Percentiles rank a stretch among this genome's conserved stretches.
Conservation (phyloP, 2,329 filamentous ascomycete species). For the Botryotinia globosa region DNA sequence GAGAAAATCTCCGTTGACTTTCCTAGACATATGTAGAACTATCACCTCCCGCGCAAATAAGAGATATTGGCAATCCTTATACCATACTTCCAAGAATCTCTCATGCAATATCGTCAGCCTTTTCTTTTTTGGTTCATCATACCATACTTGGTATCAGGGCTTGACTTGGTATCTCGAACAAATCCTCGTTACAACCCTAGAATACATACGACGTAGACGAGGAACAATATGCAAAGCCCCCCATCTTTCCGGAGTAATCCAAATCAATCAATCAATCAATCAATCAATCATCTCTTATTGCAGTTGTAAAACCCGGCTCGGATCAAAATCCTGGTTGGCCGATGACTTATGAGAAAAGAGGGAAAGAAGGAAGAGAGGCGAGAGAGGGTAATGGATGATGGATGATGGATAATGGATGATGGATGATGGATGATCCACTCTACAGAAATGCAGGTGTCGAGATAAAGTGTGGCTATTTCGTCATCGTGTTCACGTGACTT, state of each 20-base stretch:
- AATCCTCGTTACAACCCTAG: not conserved
- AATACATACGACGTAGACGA: not conserved
- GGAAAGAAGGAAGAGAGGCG: not conserved
- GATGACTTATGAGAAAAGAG: not conserved
- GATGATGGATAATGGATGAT: no score
- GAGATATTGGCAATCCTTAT: not conserved
- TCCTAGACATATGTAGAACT: not conserved
- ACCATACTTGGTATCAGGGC: not conserved
- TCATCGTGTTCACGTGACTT: not conserved
- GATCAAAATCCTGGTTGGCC: not conserved
- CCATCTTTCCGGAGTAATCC: not conserved
- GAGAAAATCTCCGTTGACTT: not conserved
- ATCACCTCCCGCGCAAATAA: not conserved
- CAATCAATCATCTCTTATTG: not conserved
- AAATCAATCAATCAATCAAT: not conserved
- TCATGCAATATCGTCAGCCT: not conserved
- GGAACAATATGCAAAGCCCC: not conserved
- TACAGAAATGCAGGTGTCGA: not conserved
- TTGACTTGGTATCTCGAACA: not conserved
- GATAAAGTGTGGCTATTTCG: slow-evolving; percentile 4
- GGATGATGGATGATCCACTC: slow-evolving; percentile 6
- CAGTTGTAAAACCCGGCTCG: not conserved
- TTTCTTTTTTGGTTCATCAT: not conserved
- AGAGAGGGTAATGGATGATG: not conserved
- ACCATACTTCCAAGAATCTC: not conserved